Base-by-base conservation (phyloP, 1,284 basidiomycete species). In the Coniophora puteana region DNA sequence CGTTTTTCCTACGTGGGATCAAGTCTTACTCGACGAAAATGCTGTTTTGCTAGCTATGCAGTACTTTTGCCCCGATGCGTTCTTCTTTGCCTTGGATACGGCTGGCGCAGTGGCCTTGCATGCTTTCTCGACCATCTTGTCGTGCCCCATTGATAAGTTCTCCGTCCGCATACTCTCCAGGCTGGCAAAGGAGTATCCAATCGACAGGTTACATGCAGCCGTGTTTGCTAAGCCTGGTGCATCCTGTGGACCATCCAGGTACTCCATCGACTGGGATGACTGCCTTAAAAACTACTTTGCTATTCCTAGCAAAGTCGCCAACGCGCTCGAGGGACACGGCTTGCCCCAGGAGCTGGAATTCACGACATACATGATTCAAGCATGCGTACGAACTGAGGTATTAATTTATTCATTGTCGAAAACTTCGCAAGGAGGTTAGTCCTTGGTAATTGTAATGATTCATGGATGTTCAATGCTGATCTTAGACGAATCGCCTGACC, bases 1-100 rank as follows among this genome's bases (percentile, higher is more conserved):
- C 45, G 66, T 89, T 27, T 57, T 80, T 4, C 86, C 87, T 0
- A 74, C 77, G 17, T 93, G 91, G 85, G 73, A 79, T 31, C 55
- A 63, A 0, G 50, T 61, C 0, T 64, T 93, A n/a, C 54, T 59
- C 17, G 76, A 83, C 36, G 62, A 74, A 22, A 58, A 68, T 11
- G 61, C 65, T 12, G 61, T 62, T 17, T 46, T 58, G 2, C 58
- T 87, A 5, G 49, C 77, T 5, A 70, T 77, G 36, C 80, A 84
- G 47, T 87, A 80, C 58, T 86, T 90, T 55, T 79, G 78, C 52
- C 87, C 87, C 3, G 76, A 81, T 50, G 50, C 64, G 16, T 75
- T 80, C 53, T 71, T 64, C 10, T 78, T 72, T 47, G 59, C 76
- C 1, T 68, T 65, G 5, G 46, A 67, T 13, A 51, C 62, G 4